These are phyloP conservation scores for Candida sp. DNA, from an alignment of 1,139 yeast species.

Conservation along the genomic window DNA sequence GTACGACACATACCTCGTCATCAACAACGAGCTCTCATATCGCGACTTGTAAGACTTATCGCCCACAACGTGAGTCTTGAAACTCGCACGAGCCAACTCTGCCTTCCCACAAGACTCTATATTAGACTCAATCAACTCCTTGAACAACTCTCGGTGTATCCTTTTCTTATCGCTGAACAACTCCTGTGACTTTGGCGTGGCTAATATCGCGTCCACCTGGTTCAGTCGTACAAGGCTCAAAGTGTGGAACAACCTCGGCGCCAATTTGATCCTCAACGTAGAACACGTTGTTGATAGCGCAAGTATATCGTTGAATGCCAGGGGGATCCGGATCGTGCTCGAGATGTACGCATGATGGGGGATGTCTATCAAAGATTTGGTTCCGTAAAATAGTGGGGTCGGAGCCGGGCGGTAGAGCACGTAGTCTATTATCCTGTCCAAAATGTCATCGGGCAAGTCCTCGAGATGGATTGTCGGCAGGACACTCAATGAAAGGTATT, in stretches of 20 bases:
- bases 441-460: constrained; percentile 23
- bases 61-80: constrained; percentile 17
- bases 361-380: neutral
- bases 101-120: constrained; percentile 22
- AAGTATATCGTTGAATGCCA: constrained; percentile 18
- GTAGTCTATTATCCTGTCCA: constrained; percentile 19
- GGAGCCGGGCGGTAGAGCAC: constrained; percentile 16
- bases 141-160: constrained; percentile 25
- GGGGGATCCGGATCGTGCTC: constrained; percentile 16
- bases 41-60: constrained; percentile 20
- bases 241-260: constrained; percentile 22
- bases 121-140: constrained; percentile 23
- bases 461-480: constrained; percentile 8
- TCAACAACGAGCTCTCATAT: constrained; percentile 21
- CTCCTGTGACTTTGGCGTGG: constrained; percentile 24
- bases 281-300: constrained; percentile 31
- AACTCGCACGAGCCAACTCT: constrained; percentile 24
- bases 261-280: constrained; percentile 24
- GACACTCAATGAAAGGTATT: neutral
- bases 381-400: neutral
- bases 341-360: constrained; percentile 17
- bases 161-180: constrained; percentile 24
- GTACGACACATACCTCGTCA: constrained; percentile 24
- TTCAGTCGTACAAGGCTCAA: constrained; percentile 31
- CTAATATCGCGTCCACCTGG: constrained; percentile 32